These are phyloP conservation scores for Naganishia friedmannii DNA, from an alignment of 768 basidiomycete species.

Conservation along the genomic window DNA sequence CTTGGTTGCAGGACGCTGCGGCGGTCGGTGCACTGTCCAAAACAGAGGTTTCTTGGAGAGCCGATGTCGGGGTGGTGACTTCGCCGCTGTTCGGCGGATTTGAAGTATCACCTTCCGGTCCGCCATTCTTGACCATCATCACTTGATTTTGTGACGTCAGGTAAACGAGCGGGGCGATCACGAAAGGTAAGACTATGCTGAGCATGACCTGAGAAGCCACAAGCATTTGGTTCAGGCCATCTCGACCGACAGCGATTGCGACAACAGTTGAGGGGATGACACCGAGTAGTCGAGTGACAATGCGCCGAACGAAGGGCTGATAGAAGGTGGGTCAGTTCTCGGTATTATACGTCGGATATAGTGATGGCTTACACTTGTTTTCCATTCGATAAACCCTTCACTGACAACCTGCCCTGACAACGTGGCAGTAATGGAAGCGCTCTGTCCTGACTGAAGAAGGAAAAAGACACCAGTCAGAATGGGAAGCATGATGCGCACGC, in stretches of 20 bases:
- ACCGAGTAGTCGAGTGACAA: slow-evolving; percentile 75
- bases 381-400: slow-evolving; percentile 86
- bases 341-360: background rate
- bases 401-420: slow-evolving; percentile 85
- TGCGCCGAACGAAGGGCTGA: slow-evolving; percentile 61
- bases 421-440: slow-evolving; percentile 83
- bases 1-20: no score
- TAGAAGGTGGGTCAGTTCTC: background rate
- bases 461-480: no score
- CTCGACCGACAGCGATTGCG: slow-evolving; percentile 66
- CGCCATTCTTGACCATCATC: slow-evolving; percentile 58
- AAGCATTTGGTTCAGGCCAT: slow-evolving; percentile 73
- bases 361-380: slow-evolving; percentile 58
- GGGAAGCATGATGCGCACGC: background rate
- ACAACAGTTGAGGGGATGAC: slow-evolving; percentile 79
- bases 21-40: no score
- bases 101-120: background rate
- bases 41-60: background rate
- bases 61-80: background rate
- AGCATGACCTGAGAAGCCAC: slow-evolving; percentile 81
- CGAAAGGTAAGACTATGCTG: slow-evolving; percentile 77
- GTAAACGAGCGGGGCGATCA: slow-evolving; percentile 75
- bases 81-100: no score
- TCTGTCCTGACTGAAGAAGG: slow-evolving; percentile 65
- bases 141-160: slow-evolving; percentile 66